Base-by-base conservation (phyloP, 257 asterid genomes). In the Nicotiana obtusifolia region DNA sequence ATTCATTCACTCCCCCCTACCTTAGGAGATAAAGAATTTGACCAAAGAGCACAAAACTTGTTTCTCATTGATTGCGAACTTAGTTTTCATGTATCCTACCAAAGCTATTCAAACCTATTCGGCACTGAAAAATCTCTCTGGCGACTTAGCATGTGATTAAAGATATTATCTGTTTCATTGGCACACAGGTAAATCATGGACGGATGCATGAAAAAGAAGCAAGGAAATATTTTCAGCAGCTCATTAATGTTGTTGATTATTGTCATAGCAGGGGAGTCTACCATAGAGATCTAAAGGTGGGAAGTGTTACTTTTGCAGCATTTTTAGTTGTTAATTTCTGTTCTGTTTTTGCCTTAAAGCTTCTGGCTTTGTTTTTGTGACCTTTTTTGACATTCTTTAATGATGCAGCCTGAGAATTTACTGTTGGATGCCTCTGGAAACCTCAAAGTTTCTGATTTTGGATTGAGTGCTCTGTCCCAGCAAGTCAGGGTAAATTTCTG, bases 241-340 rank as follows among this genome's bases (percentile, higher is more conserved):
- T 95, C 80, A 92, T 95, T 65, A 90, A 95, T 87, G 98, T 92
- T 8, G 92, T 95, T 80, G 99, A 95, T 89, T 95, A 91, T 85
- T 95, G 98, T 89, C 99, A 95, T 85, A 95, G 99, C 86, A 86
- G 99, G 86, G 99, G 99, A 82, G 99, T 93, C 64, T 95, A 92
- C 86, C 99, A 95, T 86, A 89, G 99, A 82, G 99, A 95, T 88
- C 84, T 95, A 78, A 95, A 95, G 98, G 99, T 92, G 61, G 81
- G 6, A 19, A 20, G 79, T 79, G 30, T 41, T 71, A 75, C 78
- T 54, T 71, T 65, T 47, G 33, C 65, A 47, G 60, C 11, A 22
- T 73, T n/a, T 31, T 47, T 14, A 71, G 79, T 49, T 49, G 16
- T 24, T 73, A 44, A 24, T 73, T 47, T 73, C 79, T 73, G 62